A percentile compares a stretch with the other conserved stretches of the same genome.
Conservation (phyloP, 768 basidiomycete species). For the Lactarius hatsudake region DNA sequence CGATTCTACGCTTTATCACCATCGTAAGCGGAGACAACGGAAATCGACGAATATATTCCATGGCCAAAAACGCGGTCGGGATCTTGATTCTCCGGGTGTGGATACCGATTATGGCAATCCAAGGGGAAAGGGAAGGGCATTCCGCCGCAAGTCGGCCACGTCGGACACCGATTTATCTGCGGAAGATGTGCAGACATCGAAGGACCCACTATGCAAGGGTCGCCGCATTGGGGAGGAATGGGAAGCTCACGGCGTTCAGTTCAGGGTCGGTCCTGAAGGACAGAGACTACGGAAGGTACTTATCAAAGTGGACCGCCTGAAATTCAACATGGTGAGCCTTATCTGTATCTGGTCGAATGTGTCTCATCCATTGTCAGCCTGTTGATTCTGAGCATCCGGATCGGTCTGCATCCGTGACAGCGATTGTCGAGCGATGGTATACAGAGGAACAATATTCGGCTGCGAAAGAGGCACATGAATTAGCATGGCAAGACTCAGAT, state of each 20-base stretch:
- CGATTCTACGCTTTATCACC: conserved; percentile 44
- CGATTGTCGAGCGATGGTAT: conserved; percentile 78
- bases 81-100: conserved; percentile 38
- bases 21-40: conserved; percentile 53
- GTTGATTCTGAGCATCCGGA: conserved; percentile 78
- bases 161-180: conserved; percentile 47
- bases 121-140: conserved; percentile 33
- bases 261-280: conserved; percentile 70
- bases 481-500: conserved; percentile 66
- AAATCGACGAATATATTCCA: conserved; percentile 48
- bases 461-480: conserved; percentile 55
- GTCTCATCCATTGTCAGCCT: conserved; percentile 47
- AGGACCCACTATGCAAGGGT: conserved; percentile 51
- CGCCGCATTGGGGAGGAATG: conserved; percentile 72
- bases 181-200: conserved; percentile 48
- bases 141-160: conserved; percentile 56
- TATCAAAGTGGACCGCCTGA: conserved; percentile 67
- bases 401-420: conserved; percentile 60
- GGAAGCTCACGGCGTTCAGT: conserved; percentile 66
- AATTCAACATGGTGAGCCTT: conserved; percentile 67
- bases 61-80: conserved; percentile 69
- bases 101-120: conserved; percentile 41
- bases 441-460: conserved; percentile 68
- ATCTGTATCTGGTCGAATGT: not conserved
- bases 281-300: conserved; percentile 66